Evolutionary conservation across 257 asterid genomes (phyloP).

Genomic region (Gentiana dahurica): DNA sequence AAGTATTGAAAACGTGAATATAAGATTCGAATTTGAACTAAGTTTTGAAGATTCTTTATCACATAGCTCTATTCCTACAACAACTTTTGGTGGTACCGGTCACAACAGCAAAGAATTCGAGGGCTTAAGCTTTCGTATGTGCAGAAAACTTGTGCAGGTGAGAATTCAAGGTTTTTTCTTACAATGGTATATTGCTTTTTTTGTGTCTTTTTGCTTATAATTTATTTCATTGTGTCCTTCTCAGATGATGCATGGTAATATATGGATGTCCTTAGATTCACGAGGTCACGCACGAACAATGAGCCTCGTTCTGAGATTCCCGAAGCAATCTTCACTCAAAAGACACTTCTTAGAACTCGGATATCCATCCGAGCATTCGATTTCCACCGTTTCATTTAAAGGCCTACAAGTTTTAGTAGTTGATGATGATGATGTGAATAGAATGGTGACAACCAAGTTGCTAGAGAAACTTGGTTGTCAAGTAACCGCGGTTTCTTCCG

Average conservation of each 20-base stretch:
- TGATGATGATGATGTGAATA: slow-evolving; percentile 29
- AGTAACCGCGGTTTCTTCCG: slow-evolving; percentile 31
- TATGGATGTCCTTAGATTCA: slow-evolving; percentile 34
- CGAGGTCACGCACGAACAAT: slow-evolving; percentile 27
- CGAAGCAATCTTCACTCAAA: slow-evolving; percentile 27
- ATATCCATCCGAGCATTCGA: slow-evolving; percentile 7
- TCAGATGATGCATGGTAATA: slow-evolving; percentile 45
- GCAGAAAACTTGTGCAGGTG: slow-evolving; percentile 43
- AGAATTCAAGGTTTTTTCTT: neutral
- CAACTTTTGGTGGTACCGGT: slow-evolving; percentile 22
- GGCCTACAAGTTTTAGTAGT: slow-evolving; percentile 27
- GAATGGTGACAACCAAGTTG: slow-evolving; percentile 32
- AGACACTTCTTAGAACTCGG: slow-evolving; percentile 24
- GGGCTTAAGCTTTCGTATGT: slow-evolving; percentile 42
- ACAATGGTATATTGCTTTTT: too few relatives aligned
- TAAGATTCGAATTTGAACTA: slow-evolving; percentile 34
- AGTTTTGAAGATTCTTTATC: slow-evolving; percentile 23
- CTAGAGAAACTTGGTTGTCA: slow-evolving; percentile 38
- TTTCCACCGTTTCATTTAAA: slow-evolving; percentile 17
- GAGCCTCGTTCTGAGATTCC: slow-evolving; percentile 28
- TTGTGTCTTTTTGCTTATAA: neutral
- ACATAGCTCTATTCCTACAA: slow-evolving; percentile 18
- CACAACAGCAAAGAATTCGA: slow-evolving; percentile 25
- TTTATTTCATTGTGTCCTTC: neutral
- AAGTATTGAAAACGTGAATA: slow-evolving; percentile 19